Conservation (phyloP, 2,329 filamentous ascomycete species). For the Xylogone sp. region DNA sequence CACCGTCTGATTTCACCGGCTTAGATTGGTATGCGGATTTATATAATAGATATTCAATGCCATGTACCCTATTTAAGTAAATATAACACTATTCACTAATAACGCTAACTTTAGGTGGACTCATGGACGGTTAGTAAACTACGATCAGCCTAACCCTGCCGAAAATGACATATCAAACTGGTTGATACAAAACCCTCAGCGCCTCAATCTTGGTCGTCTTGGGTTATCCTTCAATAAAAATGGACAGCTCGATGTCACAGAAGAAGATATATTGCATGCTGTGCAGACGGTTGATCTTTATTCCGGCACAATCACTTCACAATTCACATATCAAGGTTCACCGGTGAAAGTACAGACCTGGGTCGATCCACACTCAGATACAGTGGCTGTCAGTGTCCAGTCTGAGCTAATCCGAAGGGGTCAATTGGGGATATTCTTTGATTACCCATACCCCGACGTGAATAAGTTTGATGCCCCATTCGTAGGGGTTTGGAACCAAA, state of each 20-base stretch:
- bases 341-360: constrained; percentile 32
- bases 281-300: constrained; percentile 34
- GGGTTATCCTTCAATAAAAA: constrained; percentile 31
- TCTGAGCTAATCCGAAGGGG: constrained; percentile 31
- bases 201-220: constrained; percentile 39
- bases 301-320: constrained; percentile 35
- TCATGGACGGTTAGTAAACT: constrained; percentile 38
- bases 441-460: constrained; percentile 38
- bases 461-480: constrained; percentile 41
- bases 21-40: constrained; percentile 31
- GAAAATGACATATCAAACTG: constrained; percentile 40
- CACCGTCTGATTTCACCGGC: constrained; percentile 34
- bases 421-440: constrained; percentile 34
- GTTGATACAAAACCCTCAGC: constrained; percentile 47
- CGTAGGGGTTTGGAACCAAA: constrained; percentile 36
- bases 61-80: too few species aligned
- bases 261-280: constrained; percentile 25
- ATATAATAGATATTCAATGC: not conserved
- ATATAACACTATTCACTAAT: too few species aligned
- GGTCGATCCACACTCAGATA: constrained; percentile 35
- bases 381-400: constrained; percentile 32
- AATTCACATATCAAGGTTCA: constrained; percentile 28
- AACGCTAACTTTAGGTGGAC: constrained; percentile 28
- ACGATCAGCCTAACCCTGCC: constrained; percentile 37
- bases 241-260: constrained; percentile 24